phyloP scores from a whole-genome alignment of 345 rosid species.

The Corchorus capsularis region DNA sequence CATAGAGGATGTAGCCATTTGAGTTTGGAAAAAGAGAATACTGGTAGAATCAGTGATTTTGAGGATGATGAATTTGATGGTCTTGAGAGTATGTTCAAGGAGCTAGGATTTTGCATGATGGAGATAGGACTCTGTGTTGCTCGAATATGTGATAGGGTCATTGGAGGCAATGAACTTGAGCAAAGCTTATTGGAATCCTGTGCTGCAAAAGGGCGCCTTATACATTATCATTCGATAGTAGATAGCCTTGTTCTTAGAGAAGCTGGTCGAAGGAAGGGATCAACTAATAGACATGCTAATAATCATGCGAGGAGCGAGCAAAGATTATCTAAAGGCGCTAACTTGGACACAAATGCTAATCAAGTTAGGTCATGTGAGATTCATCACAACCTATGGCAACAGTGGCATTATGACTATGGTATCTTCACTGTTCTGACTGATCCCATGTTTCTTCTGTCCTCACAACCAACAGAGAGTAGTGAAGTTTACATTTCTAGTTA shows the following conservation, averaged over 20 bases:
- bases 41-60: conserved; percentile 16
- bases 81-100: conserved; percentile 58
- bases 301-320: conserved; percentile 23
- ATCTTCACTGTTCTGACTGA: conserved; percentile 84
- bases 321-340: conserved; percentile 20
- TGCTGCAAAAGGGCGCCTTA: conserved; percentile 80
- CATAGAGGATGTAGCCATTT: not conserved
- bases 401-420: conserved; percentile 95
- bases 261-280: conserved; percentile 33
- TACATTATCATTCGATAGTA: conserved; percentile 78
- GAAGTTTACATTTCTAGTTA: conserved; percentile 17
- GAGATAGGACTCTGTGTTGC: conserved; percentile 71
- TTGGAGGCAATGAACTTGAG: conserved; percentile 74
- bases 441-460: conserved; percentile 66
- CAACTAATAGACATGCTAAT: conserved; percentile 28
- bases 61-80: conserved; percentile 44
- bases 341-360: conserved; percentile 23
- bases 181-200: conserved; percentile 68
- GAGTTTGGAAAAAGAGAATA: conserved; percentile 21
- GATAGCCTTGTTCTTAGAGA: conserved; percentile 52
- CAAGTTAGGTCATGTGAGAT: conserved; percentile 27
- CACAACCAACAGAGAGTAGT: conserved; percentile 14
- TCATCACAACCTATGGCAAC: conserved; percentile 69
- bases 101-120: conserved; percentile 79
- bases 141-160: conserved; percentile 65